Conservation (phyloP, 139 green algal species). For the Nannochloris sp. region DNA sequence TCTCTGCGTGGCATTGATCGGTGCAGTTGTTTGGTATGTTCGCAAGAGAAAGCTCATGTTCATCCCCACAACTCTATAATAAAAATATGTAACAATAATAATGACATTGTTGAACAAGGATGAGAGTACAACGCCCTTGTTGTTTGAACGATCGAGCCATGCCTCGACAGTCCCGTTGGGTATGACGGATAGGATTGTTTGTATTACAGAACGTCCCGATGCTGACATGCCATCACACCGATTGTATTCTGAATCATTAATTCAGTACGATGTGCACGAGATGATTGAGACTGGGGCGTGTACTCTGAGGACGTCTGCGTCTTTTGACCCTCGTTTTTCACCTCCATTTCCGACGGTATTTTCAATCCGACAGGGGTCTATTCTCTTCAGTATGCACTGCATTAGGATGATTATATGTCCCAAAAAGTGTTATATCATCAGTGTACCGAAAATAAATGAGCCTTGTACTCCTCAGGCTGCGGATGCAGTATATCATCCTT, state of each 20-base stretch:
- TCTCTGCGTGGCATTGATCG: background rate
- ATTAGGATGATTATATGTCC: background rate
- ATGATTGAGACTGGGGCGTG: background rate
- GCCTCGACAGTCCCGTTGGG: no score
- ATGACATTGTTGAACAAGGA: no score
- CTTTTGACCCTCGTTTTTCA: background rate
- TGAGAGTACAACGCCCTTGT: no score
- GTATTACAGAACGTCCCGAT: no score
- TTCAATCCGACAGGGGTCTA: background rate
- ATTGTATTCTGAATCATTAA: no score
- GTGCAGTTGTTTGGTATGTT: conserved; percentile 6
- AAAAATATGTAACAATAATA: no score
- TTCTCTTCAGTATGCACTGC: background rate
- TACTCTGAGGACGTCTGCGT: background rate
- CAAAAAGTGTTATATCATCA: background rate
- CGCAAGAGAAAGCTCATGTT: conserved; percentile 12
- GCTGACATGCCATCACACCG: no score
- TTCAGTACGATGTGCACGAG: no score
- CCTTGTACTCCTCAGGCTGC: no score
- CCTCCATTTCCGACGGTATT: background rate
- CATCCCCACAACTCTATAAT: background rate
- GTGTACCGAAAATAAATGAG: background rate
- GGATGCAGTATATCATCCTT: no score
- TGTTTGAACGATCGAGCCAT: no score
- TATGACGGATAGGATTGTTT: no score